A percentile compares a stretch with the other conserved stretches of the same genome.
phyloP scores from a whole-genome alignment of 169 alveolate genomes.

The Plasmodium vivax region DNA sequence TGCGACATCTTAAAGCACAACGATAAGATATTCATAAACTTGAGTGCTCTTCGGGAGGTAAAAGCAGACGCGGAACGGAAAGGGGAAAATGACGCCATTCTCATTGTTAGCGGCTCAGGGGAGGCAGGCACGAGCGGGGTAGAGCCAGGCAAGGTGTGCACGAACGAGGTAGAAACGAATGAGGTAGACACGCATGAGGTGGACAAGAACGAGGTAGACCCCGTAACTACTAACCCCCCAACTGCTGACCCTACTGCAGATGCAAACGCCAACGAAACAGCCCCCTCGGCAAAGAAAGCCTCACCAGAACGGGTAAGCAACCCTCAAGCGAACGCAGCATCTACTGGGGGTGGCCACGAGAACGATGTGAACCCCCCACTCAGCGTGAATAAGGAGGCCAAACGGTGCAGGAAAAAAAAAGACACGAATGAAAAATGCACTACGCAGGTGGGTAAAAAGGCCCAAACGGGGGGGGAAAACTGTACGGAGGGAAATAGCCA shows the following conservation, averaged over 20 bases:
- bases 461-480: background rate
- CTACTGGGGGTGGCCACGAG: background rate
- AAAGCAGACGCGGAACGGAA: background rate
- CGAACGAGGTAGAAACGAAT: background rate
- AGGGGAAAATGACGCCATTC: background rate
- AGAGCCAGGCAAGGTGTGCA: background rate
- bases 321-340: background rate
- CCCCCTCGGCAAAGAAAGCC: background rate
- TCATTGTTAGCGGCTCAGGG: slow-evolving; percentile 1
- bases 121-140: background rate
- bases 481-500: background rate
- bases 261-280: background rate
- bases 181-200: background rate
- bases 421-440: background rate
- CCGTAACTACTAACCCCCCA: background rate
- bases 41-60: slow-evolving; percentile 8
- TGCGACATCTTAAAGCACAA: slow-evolving; percentile 47
- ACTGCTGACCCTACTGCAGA: background rate
- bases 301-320: slow-evolving; percentile 1
- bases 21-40: slow-evolving; percentile 52
- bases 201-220: background rate
- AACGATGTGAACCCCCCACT: background rate
- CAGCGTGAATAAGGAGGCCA: slow-evolving; percentile 1
- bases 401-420: background rate
- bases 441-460: slow-evolving; percentile 5